Evolutionary conservation across 441 rosid genomes (phyloP).

Genomic region (Adansonia rubrostipa): DNA sequence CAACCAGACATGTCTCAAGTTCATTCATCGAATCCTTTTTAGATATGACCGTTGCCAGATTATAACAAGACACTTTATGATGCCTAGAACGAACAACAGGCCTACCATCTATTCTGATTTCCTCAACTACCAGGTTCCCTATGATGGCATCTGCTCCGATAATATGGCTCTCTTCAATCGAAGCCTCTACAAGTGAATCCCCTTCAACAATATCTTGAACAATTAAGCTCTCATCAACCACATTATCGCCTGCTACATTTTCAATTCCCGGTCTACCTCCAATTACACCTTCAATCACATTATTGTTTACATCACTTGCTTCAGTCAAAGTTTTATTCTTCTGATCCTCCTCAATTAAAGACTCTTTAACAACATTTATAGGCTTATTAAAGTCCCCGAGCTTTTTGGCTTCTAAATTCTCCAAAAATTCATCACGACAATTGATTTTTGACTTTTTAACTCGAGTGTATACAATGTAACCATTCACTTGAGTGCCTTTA

Average conservation of each 20-base stretch:
- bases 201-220: slow-evolving; percentile 9
- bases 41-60: slow-evolving; percentile 23
- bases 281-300: slow-evolving; percentile 19
- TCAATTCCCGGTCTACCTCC: slow-evolving; percentile 12
- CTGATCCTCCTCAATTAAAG: slow-evolving; percentile 16
- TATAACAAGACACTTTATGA: slow-evolving; percentile 18
- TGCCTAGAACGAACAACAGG: not conserved
- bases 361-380: slow-evolving; percentile 17
- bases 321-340: not conserved
- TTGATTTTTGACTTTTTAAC: slow-evolving; percentile 43
- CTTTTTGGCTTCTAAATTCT: slow-evolving; percentile 27
- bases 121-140: slow-evolving; percentile 39
- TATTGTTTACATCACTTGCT: not conserved
- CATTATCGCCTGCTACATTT: slow-evolving; percentile 25
- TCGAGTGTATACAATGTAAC: slow-evolving; percentile 74
- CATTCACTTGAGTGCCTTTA: slow-evolving; percentile 61
- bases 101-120: slow-evolving; percentile 7
- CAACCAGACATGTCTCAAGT: not conserved
- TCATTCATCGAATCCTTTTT: slow-evolving; percentile 31
- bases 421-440: slow-evolving; percentile 32
- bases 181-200: slow-evolving; percentile 35
- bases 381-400: slow-evolving; percentile 26
- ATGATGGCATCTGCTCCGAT: slow-evolving; percentile 38
- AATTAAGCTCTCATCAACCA: slow-evolving; percentile 22
- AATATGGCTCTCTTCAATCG: slow-evolving; percentile 34